Percentiles rank a stretch among this genome's conserved stretches.
Evolutionary conservation across 2,329 filamentous ascomycete genomes (phyloP).

Genomic region (Calonectria fujianensis): DNA sequence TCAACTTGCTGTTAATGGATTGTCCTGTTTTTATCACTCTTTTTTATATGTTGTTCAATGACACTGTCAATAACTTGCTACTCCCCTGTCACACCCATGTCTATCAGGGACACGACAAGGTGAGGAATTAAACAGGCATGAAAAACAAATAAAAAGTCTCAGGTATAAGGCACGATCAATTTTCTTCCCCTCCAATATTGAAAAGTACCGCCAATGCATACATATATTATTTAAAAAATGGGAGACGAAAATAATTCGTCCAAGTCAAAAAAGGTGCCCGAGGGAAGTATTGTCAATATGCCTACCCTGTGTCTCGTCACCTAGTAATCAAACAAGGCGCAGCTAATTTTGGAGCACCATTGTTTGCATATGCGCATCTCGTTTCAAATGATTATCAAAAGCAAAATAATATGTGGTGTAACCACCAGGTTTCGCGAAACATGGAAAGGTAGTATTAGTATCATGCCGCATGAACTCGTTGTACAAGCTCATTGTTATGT

Average conservation of each 20-base stretch:
- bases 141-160: background rate
- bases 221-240: background rate
- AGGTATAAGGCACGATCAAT: background rate
- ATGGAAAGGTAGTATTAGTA: constrained; percentile 10
- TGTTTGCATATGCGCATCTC: constrained; percentile 12
- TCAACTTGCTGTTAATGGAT: background rate
- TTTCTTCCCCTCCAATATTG: background rate
- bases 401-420: constrained; percentile 24
- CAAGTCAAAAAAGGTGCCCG: background rate
- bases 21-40: background rate
- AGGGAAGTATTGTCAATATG: background rate
- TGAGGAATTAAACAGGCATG: background rate
- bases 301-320: constrained; percentile 2
- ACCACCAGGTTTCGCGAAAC: constrained; percentile 18
- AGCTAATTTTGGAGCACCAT: background rate
- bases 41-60: background rate
- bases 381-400: background rate
- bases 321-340: background rate
- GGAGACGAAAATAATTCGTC: background rate
- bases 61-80: background rate
- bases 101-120: background rate
- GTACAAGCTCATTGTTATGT: constrained; percentile 21
- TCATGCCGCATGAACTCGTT: constrained; percentile 15
- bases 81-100: background rate
- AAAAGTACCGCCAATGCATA: background rate